Percentiles rank a stretch among this genome's conserved stretches.
These are phyloP conservation scores for Arabidopsis hybrid DNA, from an alignment of 441 rosid species.

Conservation along the genomic window DNA sequence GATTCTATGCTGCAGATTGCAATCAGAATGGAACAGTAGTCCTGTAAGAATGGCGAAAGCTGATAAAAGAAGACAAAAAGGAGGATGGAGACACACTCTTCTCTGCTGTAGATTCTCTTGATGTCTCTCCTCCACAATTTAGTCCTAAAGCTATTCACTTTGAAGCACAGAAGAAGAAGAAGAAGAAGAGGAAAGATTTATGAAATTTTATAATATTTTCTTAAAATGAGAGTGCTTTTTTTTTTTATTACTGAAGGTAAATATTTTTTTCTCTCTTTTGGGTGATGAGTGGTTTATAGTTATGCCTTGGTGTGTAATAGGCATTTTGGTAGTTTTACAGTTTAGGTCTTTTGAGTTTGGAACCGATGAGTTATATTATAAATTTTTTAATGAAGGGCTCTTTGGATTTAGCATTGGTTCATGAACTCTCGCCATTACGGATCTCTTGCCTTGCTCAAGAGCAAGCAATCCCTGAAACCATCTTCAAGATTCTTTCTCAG, in stretches of 20 bases:
- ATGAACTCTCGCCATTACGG: no score
- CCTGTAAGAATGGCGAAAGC: slow-evolving; percentile 90
- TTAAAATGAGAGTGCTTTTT: neutral
- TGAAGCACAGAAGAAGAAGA: slow-evolving; percentile 31
- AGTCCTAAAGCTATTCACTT: slow-evolving; percentile 29
- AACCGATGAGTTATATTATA: slow-evolving; percentile 35
- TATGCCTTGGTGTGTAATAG: slow-evolving; percentile 36
- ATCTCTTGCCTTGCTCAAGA: no score
- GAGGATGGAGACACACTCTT: slow-evolving; percentile 66
- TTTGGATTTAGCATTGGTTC: no score
- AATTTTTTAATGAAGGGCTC: neutral
- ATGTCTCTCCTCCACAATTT: slow-evolving; percentile 15
- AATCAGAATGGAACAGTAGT: slow-evolving; percentile 89
- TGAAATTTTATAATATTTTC: slow-evolving; percentile 4
- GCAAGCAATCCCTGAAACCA: no score
- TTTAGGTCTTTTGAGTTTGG: slow-evolving; percentile 26
- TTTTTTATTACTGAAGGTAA: slow-evolving; percentile 25
- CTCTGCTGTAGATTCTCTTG: slow-evolving; percentile 92
- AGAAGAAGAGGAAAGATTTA: neutral
- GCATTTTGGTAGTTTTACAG: slow-evolving; percentile 38
- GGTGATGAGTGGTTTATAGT: slow-evolving; percentile 26
- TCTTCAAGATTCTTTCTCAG: no score
- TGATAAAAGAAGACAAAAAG: slow-evolving; percentile 64
- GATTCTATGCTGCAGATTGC: slow-evolving; percentile 59
- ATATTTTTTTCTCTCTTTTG: slow-evolving; percentile 12